phyloP scores from a whole-genome alignment of 2,329 filamentous ascomycete species.

The Epichloe glyceriae region DNA sequence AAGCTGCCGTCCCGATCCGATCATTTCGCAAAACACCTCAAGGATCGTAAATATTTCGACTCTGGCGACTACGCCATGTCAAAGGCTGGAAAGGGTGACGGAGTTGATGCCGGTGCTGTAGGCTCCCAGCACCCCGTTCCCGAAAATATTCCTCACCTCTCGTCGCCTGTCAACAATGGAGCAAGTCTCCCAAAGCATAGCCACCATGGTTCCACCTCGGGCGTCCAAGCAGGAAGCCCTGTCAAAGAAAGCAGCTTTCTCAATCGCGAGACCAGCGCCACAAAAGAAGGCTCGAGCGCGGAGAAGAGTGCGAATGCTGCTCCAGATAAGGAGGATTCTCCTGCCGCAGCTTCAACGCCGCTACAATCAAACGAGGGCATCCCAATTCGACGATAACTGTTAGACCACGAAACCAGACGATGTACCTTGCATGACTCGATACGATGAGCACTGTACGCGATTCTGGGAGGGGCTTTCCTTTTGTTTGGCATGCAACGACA shows the following conservation, averaged over 20 bases:
- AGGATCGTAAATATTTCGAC: conserved; percentile 98
- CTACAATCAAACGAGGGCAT: conserved; percentile 30
- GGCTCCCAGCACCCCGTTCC: conserved; percentile 90
- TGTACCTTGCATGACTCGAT: not conserved
- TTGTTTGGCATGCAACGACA: not conserved
- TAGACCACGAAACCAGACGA: not conserved
- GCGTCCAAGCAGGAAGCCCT: conserved; percentile 57
- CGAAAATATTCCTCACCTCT: conserved; percentile 87
- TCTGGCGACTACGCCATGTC: conserved; percentile 92
- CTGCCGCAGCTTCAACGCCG: conserved; percentile 12
- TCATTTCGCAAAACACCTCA: conserved; percentile 93
- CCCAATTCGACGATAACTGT: conserved; percentile 47
- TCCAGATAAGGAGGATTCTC: conserved; percentile 27
- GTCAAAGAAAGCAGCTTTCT: conserved; percentile 85
- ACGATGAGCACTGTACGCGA: not conserved
- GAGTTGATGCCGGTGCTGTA: conserved; percentile 84
- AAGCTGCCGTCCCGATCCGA: conserved; percentile 96
- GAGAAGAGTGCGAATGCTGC: conserved; percentile 3
- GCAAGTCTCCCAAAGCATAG: conserved; percentile 22
- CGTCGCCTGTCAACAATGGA: conserved; percentile 43
- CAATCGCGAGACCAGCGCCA: conserved; percentile 63
- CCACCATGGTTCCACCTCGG: conserved; percentile 27
- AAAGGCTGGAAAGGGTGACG: conserved; percentile 92
- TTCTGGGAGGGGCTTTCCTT: not conserved
- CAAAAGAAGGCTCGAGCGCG: conserved; percentile 29